A percentile compares a stretch with the other conserved stretches of the same genome.
These are phyloP conservation scores for Acidomyces sp. DNA, from an alignment of 495 filamentous ascomycete species.

Conservation along the genomic window DNA sequence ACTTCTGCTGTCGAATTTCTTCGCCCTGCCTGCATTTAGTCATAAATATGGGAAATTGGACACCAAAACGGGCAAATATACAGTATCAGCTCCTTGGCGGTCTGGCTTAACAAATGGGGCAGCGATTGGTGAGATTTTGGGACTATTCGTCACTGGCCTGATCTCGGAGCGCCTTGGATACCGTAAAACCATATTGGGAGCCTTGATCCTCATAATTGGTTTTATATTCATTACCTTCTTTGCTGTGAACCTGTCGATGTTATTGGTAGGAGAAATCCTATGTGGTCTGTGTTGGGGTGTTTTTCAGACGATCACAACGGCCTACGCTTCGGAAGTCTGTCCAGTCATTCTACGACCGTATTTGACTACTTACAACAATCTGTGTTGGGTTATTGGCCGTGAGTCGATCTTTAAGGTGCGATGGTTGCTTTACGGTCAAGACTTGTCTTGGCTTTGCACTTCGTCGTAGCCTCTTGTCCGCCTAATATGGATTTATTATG, in stretches of 20 bases:
- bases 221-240: conserved; percentile 68
- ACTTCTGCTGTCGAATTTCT: conserved; percentile 39
- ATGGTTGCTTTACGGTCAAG: too few relatives aligned
- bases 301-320: conserved; percentile 20
- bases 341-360: conserved; percentile 33
- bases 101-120: conserved; percentile 59
- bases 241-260: conserved; percentile 50
- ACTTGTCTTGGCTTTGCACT: too few relatives aligned
- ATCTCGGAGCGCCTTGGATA: conserved; percentile 65
- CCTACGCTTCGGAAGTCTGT: conserved; percentile 60
- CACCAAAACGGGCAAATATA: conserved; percentile 45
- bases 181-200: conserved; percentile 49
- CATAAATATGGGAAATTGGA: conserved; percentile 49
- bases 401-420: too few relatives aligned
- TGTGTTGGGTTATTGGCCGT: conserved; percentile 30
- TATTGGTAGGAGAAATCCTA: conserved; percentile 66
- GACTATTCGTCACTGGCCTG: conserved; percentile 60
- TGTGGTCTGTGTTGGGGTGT: conserved; percentile 69
- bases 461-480: too few relatives aligned
- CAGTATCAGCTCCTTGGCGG: conserved; percentile 64
- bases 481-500: too few relatives aligned
- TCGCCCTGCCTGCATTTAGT: conserved; percentile 38
- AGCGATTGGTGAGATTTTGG: conserved; percentile 54
- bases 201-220: conserved; percentile 49
- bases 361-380: conserved; percentile 34